Evolutionary conservation across 208 protist genomes (phyloP), one percentile per base, ranked within the genome.

Genomic region (Leishmania amazonensis): DNA sequence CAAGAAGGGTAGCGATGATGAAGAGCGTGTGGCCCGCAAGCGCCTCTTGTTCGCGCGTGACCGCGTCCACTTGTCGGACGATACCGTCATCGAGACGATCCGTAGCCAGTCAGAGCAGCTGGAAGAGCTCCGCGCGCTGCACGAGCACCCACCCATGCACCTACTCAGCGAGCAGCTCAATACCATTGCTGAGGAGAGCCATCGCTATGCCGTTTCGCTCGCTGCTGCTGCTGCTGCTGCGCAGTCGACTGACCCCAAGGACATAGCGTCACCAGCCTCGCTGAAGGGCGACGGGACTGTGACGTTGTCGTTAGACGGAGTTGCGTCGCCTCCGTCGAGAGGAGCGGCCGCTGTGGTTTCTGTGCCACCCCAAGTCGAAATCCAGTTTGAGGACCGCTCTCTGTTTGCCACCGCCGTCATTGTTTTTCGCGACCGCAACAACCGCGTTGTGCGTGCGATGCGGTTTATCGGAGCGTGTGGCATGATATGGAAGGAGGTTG

Each of bases 381-480:
- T 95, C 21, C 73, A 87, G 51, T 93, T 95, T 79, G 38, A 81
- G 45, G 91, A 95, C 70, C 78, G 79, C 57, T 17, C 75, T 3
- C 81, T 91, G 57, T 95, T 91, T 49, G 86, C 89, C 38, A 92
- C 88, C 3, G 91, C 79, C 1, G 4, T 62, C 5, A 82, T 95
- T 24, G 51, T 85, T 2, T 89, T 95, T 51, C 84, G 77, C 35
- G 83, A 89, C 64, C 31, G 64, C 8, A 58, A 79, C 21, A 83
- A 87, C 42, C 8, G 58, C 11, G 70, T 83, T 1, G 78, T 85
- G 78, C 78, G 81, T 4, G 76, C 83, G 4, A 87, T 91, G 74
- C 77, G 83, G 8, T 95, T 95, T 79, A 38, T 92, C 42, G 91
- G 91, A 8, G 76, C 88, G 24, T 95, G 91, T 64, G 91, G 91